Base-by-base conservation (phyloP, 257 asterid species). In the Fraxinus pennsylvanica region DNA sequence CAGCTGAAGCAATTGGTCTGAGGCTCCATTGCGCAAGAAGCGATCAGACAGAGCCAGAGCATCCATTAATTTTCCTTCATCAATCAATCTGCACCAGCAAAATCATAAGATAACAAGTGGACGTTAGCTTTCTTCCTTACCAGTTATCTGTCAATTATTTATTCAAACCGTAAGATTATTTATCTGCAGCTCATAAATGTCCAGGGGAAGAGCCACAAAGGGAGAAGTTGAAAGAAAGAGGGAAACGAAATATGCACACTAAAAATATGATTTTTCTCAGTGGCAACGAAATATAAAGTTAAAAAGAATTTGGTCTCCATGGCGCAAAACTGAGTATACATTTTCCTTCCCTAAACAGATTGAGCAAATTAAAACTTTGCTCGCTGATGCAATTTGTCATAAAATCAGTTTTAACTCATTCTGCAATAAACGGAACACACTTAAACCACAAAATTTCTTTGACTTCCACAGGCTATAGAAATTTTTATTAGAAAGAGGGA, bases 11-110 rank as follows among this genome's bases (percentile, higher is more conserved):
- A 95, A 83, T 81, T 85, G 84, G 75, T 95, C 99, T 70, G 99
- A 90, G 80, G 98, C 97, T 77, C 99, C 99, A 82, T 82, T 88
- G 41, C 89, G 90, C 88, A 93, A 84, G 92, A 91, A 93, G 81
- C 99, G 99, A 80, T 95, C 99, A 5, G 99, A 93, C 41, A 95
- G 88, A 78, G 96, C 98, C 72, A 92, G 95, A 81, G 99, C 99
- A 90, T 95, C 99, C 89, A 86, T 80, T 81, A 93, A 80, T 74
- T 93, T 93, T 47, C 96, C 97, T 87, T 93, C 99, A 79, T 90
- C 97, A 77, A 90, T 93, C 87, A 91, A 85, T 84, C 99, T 95
- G 92, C 74, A 68, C 72, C 68, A 57, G 72, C 17, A 47, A 78
- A 82, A 79, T 36, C 30, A 80, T 47, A 41, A 82, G 79, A 73